Evolutionary conservation across 345 rosid species (phyloP).

Genomic region (Salix udensis): DNA sequence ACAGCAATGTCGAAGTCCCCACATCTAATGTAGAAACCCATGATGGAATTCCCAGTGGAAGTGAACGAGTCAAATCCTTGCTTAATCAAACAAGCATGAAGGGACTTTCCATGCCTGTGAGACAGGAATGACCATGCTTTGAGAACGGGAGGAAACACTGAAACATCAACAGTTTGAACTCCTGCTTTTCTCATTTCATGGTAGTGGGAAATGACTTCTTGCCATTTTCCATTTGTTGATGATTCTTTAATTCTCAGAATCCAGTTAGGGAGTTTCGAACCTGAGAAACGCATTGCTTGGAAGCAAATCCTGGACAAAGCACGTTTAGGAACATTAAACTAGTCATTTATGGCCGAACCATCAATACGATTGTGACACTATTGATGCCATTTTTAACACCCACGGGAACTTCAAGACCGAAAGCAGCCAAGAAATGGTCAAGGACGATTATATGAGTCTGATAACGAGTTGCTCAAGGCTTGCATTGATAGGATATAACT

Average conservation of each 20-base stretch:
- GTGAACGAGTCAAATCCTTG: constrained; percentile 45
- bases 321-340: not conserved
- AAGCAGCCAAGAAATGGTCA: not conserved
- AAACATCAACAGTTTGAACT: constrained; percentile 33
- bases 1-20: constrained; percentile 42
- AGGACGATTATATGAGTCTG: not conserved
- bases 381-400: not conserved
- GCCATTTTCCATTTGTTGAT: constrained; percentile 46
- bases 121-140: constrained; percentile 57
- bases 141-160: constrained; percentile 45
- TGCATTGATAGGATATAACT: not conserved
- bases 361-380: not conserved
- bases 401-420: not conserved
- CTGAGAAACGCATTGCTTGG: constrained; percentile 25
- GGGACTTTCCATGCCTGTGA: constrained; percentile 32
- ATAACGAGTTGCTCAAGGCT: not conserved
- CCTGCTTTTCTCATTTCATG: constrained; percentile 39
- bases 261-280: constrained; percentile 34
- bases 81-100: constrained; percentile 52
- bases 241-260: constrained; percentile 42
- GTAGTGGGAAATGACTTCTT: constrained; percentile 41
- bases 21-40: constrained; percentile 58
- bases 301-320: not conserved
- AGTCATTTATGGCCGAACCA: no score
- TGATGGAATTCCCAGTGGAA: constrained; percentile 53